Conservation (phyloP, 1,284 basidiomycete genomes). For the Apiotrichum brassicae region DNA sequence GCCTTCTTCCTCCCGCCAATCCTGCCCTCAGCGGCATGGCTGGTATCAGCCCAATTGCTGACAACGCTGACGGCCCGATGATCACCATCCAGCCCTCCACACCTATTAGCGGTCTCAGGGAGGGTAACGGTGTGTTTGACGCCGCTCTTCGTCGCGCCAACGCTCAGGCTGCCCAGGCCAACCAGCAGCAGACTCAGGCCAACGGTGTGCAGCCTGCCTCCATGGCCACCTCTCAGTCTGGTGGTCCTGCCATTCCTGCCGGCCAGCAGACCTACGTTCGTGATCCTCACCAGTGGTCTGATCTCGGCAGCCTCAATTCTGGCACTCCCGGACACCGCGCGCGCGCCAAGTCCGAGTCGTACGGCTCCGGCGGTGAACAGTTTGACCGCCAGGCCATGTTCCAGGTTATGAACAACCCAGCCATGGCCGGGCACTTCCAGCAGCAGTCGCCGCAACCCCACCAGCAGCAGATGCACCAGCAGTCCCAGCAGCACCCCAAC, state of each 20-base stretch:
- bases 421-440: constrained; percentile 2
- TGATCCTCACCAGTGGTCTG: constrained; percentile 9
- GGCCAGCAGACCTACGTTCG: background rate
- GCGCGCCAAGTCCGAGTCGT: constrained; percentile 42
- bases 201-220: background rate
- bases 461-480: no score
- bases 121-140: constrained; percentile 42
- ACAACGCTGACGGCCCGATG: constrained; percentile 44
- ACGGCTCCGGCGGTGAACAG: constrained; percentile 21
- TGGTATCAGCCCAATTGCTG: constrained; percentile 43
- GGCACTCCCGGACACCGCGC: constrained; percentile 18
- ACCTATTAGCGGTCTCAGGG: constrained; percentile 44
- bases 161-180: background rate
- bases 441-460: no score
- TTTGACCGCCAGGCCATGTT: constrained; percentile 35
- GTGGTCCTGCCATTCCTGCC: background rate
- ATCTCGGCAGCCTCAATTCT: constrained; percentile 3
- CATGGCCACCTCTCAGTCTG: constrained; percentile 1
- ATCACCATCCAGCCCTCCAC: constrained; percentile 48
- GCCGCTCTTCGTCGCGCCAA: constrained; percentile 33
- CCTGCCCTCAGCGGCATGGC: constrained; percentile 43
- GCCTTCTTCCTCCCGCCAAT: constrained; percentile 37
- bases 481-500: constrained; percentile 2
- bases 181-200: background rate
- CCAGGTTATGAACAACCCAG: constrained; percentile 18